A percentile compares a stretch with the other conserved stretches of the same genome.
Conservation (phyloP, 305 asterid genomes). For the Withania somnifera region DNA sequence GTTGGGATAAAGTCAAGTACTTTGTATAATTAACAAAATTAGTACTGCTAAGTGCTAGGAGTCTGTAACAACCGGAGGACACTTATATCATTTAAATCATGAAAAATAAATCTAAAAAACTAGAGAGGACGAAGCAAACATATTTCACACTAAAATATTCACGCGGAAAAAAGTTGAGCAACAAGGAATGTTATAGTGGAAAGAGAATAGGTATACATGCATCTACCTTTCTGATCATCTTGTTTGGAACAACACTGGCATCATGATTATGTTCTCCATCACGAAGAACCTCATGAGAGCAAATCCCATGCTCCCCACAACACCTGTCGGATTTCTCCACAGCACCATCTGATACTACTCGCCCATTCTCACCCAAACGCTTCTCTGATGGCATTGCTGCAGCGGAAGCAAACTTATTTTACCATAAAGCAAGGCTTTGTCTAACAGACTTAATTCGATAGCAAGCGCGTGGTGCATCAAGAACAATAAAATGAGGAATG, state of each 20-base stretch:
- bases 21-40: neutral
- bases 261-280: constrained; percentile 49
- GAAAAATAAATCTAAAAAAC: neutral
- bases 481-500: neutral
- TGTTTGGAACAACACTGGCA: constrained; percentile 29
- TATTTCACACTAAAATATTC: neutral
- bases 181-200: neutral
- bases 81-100: too few relatives aligned
- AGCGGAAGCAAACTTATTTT: constrained; percentile 5
- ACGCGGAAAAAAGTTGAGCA: neutral
- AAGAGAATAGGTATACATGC: neutral
- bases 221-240: constrained; percentile 66
- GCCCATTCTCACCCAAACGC: constrained; percentile 20
- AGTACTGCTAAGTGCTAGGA: neutral
- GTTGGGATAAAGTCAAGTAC: too few relatives aligned
- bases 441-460: neutral
- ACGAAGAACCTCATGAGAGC: constrained; percentile 75
- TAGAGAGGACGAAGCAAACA: neutral
- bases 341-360: constrained; percentile 23
- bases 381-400: constrained; percentile 37
- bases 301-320: constrained; percentile 77
- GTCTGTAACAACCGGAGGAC: neutral
- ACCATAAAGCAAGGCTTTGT: neutral
- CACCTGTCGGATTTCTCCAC: constrained; percentile 48
- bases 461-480: neutral